These are phyloP conservation scores for Penicillium mononematosum DNA, from an alignment of 495 filamentous ascomycete species.

Conservation along the genomic window DNA sequence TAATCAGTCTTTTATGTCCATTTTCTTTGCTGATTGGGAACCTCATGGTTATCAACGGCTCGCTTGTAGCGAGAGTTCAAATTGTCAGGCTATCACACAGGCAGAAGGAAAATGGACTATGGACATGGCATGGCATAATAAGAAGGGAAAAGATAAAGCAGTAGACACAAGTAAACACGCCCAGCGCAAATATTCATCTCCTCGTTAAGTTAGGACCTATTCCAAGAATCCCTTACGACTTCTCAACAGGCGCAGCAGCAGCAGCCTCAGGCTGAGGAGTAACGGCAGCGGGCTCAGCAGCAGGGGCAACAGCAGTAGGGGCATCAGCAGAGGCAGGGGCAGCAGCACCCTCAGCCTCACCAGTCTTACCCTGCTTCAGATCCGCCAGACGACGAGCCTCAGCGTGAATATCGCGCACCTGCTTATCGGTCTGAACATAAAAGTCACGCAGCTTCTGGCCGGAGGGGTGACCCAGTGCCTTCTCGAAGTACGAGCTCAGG, in stretches of 20 bases:
- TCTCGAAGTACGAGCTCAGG: conserved; percentile 83
- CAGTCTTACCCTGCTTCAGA: conserved; percentile 70
- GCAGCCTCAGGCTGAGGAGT: conserved; percentile 23
- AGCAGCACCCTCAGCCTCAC: conserved; percentile 36
- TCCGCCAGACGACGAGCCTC: conserved; percentile 87
- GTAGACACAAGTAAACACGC: background rate
- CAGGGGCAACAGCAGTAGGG: conserved; percentile 18
- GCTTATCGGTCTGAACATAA: conserved; percentile 76
- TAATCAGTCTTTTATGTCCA: background rate
- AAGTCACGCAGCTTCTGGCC: conserved; percentile 83
- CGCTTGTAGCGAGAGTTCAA: background rate
- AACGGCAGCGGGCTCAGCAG: conserved; percentile 19
- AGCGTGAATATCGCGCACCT: conserved; percentile 86
- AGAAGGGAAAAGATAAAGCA: conserved; percentile 4
- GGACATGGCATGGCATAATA: conserved; percentile 9
- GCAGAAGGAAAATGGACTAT: conserved; percentile 5
- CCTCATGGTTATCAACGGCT: background rate
- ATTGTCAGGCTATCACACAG: background rate
- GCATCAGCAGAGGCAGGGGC: conserved; percentile 12
- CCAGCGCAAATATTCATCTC: conserved; percentile 4
- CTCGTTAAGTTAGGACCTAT: conserved; percentile 6
- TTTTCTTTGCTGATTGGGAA: background rate
- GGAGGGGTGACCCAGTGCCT: conserved; percentile 78
- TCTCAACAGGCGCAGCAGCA: conserved; percentile 32
- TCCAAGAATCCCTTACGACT: conserved; percentile 20